phyloP scores from a whole-genome alignment of 2,329 filamentous ascomycete species.

The Diplocarpon mali region DNA sequence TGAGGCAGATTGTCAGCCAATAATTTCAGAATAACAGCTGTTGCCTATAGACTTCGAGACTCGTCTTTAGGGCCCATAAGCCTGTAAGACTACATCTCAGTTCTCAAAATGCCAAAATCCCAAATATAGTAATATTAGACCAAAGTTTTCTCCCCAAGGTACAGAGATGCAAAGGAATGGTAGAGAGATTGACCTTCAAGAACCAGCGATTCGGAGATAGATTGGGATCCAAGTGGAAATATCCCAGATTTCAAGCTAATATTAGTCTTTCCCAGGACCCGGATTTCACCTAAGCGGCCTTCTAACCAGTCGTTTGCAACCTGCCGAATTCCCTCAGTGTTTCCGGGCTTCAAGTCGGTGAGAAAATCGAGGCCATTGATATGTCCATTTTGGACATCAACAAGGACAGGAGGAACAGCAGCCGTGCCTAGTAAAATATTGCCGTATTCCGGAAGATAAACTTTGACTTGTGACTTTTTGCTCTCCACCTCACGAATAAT shows the following conservation, averaged over 20 bases:
- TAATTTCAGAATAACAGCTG: background rate
- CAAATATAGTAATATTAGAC: slow-evolving; percentile 21
- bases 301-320: slow-evolving; percentile 85
- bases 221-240: slow-evolving; percentile 66
- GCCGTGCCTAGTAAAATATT: slow-evolving; percentile 70
- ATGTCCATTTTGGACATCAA: slow-evolving; percentile 69
- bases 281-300: slow-evolving; percentile 60
- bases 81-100: slow-evolving; percentile 12
- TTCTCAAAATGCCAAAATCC: slow-evolving; percentile 1
- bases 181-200: slow-evolving; percentile 77
- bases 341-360: slow-evolving; percentile 63
- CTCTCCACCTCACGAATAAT: slow-evolving; percentile 68
- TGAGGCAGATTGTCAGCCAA: slow-evolving; percentile 25
- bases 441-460: slow-evolving; percentile 75
- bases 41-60: background rate
- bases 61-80: slow-evolving; percentile 6
- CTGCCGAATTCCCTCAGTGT: slow-evolving; percentile 63
- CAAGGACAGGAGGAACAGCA: slow-evolving; percentile 59
- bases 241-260: slow-evolving; percentile 70
- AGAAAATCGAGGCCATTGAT: slow-evolving; percentile 70
- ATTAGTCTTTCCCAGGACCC: slow-evolving; percentile 61
- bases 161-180: slow-evolving; percentile 48
- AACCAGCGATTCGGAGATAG: slow-evolving; percentile 60
- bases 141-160: slow-evolving; percentile 46
- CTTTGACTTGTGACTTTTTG: slow-evolving; percentile 57